Percentiles rank a stretch among this genome's conserved stretches.
Evolutionary conservation across 1,284 basidiomycete species (phyloP).

Genomic region (Entoloma clypeatum): DNA sequence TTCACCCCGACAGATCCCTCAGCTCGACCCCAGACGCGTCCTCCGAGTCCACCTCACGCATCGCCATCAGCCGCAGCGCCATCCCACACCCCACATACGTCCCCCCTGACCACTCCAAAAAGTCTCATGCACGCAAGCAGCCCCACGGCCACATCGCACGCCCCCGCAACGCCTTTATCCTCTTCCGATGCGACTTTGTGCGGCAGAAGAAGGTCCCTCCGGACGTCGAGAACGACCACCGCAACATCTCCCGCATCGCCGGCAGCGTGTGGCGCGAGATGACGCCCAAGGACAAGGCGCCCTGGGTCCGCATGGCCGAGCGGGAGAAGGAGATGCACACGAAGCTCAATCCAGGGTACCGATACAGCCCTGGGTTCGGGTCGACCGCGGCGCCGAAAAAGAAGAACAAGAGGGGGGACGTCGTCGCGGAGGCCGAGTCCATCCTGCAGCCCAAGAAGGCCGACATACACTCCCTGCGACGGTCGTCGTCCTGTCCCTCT

Average conservation of each 20-base stretch:
- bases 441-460: too few species aligned
- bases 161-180: constrained; percentile 84
- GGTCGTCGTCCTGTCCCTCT: constrained; percentile 37
- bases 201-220: constrained; percentile 41
- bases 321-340: constrained; percentile 47
- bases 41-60: not conserved
- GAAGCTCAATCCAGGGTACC: constrained; percentile 44
- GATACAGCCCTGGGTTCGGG: constrained; percentile 29
- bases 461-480: constrained; percentile 18
- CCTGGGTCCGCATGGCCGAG: constrained; percentile 49
- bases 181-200: constrained; percentile 70
- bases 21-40: not conserved
- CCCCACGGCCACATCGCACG: constrained; percentile 66
- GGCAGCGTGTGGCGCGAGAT: constrained; percentile 53
- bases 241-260: constrained; percentile 54
- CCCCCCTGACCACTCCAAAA: constrained; percentile 25
- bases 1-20: too few species aligned
- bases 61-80: constrained; percentile 9
- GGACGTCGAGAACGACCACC: constrained; percentile 48
- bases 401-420: constrained; percentile 15
- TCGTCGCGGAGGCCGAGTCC: constrained; percentile 10
- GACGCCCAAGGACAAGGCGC: constrained; percentile 38
- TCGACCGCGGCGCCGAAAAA: constrained; percentile 8
- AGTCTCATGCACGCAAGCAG: constrained; percentile 43
- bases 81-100: constrained; percentile 17